Percentiles rank a stretch among this genome's conserved stretches.
These are phyloP conservation scores for Bidens hawaiensis DNA, from an alignment of 140 eudicot genomes.

Conservation along the genomic window DNA sequence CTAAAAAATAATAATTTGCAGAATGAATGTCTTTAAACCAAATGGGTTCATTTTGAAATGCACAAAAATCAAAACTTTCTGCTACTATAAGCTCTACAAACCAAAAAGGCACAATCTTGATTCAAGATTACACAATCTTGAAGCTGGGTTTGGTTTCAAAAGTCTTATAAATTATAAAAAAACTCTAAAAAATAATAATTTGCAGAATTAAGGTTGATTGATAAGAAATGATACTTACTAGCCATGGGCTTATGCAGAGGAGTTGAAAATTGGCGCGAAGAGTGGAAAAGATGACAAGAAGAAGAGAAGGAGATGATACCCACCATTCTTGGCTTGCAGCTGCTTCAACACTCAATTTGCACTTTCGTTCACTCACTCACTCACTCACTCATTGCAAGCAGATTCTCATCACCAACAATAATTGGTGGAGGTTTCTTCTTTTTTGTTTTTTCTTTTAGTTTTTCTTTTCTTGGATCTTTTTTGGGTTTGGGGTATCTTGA, in stretches of 20 bases:
- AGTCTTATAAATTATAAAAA: too few relatives aligned
- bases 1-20: too few relatives aligned
- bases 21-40: too few relatives aligned
- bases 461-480: constrained; percentile 1
- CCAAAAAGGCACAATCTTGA: too few relatives aligned
- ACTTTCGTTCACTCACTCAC: constrained; percentile 13
- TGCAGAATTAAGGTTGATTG: constrained; percentile 12
- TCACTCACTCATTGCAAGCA: too few relatives aligned
- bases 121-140: too few relatives aligned
- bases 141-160: too few relatives aligned
- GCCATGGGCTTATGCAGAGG: constrained; percentile 35
- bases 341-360: constrained; percentile 16
- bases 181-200: too few relatives aligned
- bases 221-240: constrained; percentile 35
- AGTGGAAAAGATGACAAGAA: constrained; percentile 27
- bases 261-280: constrained; percentile 27
- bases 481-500: constrained; percentile 12
- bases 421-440: constrained; percentile 26
- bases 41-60: background rate
- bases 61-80: constrained; percentile 2
- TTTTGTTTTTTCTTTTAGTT: background rate
- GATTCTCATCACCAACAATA: constrained; percentile 21
- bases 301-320: constrained; percentile 45
- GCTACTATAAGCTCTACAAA: too few relatives aligned
- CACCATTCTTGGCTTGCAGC: constrained; percentile 31